Conservation (phyloP, 2,329 filamentous ascomycete species). For the Botryosphaeria dothidea region DNA sequence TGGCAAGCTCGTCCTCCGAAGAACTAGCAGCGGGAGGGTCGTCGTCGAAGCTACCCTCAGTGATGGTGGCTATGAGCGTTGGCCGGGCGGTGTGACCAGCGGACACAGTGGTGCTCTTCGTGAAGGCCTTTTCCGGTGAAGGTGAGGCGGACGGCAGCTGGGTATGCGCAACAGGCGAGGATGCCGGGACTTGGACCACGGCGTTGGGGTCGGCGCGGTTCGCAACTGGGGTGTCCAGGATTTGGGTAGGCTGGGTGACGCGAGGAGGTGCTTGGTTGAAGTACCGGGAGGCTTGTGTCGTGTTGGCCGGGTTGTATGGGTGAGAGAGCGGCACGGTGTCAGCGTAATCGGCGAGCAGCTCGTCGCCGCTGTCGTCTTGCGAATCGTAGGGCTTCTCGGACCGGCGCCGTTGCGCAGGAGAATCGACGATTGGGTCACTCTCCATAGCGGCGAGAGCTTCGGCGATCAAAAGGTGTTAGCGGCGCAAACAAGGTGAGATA, state of each 20-base stretch:
- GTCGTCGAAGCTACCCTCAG: constrained; percentile 51
- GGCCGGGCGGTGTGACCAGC: not conserved
- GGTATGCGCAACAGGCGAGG: constrained; percentile 63
- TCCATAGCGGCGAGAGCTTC: not conserved
- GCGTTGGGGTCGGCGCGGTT: constrained; percentile 34
- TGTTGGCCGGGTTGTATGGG: not conserved
- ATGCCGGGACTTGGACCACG: constrained; percentile 81
- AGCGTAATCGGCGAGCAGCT: constrained; percentile 51
- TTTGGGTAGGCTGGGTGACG: constrained; percentile 62
- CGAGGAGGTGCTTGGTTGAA: not conserved
- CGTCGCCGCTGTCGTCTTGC: constrained; percentile 49
- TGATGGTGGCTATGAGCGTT: constrained; percentile 52
- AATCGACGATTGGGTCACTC: not conserved
- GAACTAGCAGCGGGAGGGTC: constrained; percentile 42
- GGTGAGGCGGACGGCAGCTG: constrained; percentile 43
- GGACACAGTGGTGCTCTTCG: constrained; percentile 64
- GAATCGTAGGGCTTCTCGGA: constrained; percentile 26
- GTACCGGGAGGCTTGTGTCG: not conserved
- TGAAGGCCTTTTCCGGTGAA: constrained; percentile 36
- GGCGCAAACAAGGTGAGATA: not conserved
- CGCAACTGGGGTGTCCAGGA: constrained; percentile 48
- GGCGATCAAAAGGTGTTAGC: not conserved
- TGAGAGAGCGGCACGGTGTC: constrained; percentile 39
- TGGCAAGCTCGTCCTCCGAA: constrained; percentile 51
- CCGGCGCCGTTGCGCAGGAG: constrained; percentile 2